Evolutionary conservation across 345 rosid species (phyloP), one percentile per base, ranked within the genome.

Genomic region (Dipteronia dyeriana): DNA sequence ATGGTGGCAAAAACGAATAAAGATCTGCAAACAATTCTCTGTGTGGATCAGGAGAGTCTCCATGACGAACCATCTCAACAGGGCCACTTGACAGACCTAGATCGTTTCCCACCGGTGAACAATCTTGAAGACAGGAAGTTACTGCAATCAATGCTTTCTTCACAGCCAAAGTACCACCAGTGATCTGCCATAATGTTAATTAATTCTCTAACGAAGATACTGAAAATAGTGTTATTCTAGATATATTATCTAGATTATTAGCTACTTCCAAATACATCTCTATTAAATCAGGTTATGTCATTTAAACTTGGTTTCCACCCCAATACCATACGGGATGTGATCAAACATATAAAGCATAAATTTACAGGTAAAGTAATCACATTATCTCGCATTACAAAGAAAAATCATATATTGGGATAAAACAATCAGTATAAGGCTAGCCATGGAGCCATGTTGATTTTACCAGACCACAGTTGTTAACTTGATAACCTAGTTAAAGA

Each of bases 131-230:
- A 74, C 76, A 75, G 17, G 53, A 43, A 5, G 92, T 86, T 61
- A 91, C 89, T 65, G 79, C 86, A 61, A 88, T 73, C 12, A 91
- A 34, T n/a, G 92, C 97, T 78, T 88, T 91, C 88, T 88, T 90
- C 63, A 87, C 92, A 54, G 91, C 86, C 78, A 88, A 85, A 9
- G 76, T 76, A 19, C 68, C 71, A 29, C 94, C 94, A 3, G 89
- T 85, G 73, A 91, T 85, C 94, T 91, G 82, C 73, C 67, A 76
- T 20, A 14, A 39, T 13, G 72, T 47, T 25, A 72, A 79, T 39
- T 49, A 19, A 62, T 12, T 59, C 47, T 60, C 76, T 43, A 43
- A 69, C 5, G 5, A 16, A 19, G 49, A 31, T n/a, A 56, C 45
- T 54, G 3, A 22, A 78, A 43, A 26, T 2, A 64, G 19, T 38